These are phyloP conservation scores for Pseudonectria foliicola DNA, from an alignment of 2,329 filamentous ascomycete species.

Conservation along the genomic window DNA sequence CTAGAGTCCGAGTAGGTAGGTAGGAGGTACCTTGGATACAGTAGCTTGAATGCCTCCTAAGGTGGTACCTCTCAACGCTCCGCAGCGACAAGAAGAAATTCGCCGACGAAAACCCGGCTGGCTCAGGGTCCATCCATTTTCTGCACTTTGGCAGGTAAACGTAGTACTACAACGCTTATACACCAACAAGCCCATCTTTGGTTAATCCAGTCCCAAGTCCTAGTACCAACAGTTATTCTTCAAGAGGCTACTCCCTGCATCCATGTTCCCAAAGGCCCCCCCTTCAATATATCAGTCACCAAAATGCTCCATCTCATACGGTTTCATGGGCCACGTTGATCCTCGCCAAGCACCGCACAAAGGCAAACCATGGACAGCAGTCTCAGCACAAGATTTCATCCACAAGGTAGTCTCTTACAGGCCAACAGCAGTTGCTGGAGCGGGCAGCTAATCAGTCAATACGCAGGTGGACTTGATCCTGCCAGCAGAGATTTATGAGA, in stretches of 20 bases:
- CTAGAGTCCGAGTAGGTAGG: no score
- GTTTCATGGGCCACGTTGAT: slow-evolving; percentile 62
- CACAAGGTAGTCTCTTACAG: slow-evolving; percentile 49
- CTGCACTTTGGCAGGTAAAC: not conserved
- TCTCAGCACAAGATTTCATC: slow-evolving; percentile 58
- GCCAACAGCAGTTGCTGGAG: not conserved
- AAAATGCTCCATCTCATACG: slow-evolving; percentile 71
- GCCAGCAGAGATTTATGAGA: slow-evolving; percentile 53
- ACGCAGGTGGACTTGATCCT: slow-evolving; percentile 61
- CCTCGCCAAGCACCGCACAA: slow-evolving; percentile 62
- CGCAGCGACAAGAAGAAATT: no score
- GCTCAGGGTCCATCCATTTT: slow-evolving; percentile 8
- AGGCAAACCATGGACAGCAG: slow-evolving; percentile 67
- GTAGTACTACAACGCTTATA: no score
- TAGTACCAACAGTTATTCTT: no score
- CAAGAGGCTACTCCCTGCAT: not conserved
- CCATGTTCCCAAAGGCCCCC: slow-evolving; percentile 39
- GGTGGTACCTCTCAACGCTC: no score
- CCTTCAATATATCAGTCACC: slow-evolving; percentile 45
- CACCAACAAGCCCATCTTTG: no score
- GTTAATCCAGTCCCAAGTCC: no score
- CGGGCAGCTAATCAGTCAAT: not conserved
- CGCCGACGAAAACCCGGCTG: slow-evolving; percentile 22
- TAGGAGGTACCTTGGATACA: no score
- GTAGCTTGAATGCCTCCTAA: no score